These are phyloP conservation scores for Brettanomyces custersianus DNA, from an alignment of 805 yeast species.

Conservation along the genomic window DNA sequence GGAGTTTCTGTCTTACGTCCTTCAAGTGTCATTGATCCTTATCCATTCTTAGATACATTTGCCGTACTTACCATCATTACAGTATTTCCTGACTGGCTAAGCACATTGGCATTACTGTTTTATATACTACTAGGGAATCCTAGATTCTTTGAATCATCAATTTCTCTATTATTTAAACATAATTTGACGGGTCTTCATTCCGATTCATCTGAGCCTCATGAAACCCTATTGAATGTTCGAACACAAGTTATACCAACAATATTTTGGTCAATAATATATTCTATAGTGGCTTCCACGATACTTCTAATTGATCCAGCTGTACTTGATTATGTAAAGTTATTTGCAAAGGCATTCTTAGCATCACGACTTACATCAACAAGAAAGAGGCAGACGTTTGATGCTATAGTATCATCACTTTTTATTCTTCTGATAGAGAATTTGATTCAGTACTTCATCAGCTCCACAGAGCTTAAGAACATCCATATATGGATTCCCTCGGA, in stretches of 20 bases:
- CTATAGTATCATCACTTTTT: slow-evolving; percentile 17
- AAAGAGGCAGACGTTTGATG: slow-evolving; percentile 20
- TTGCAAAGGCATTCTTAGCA: slow-evolving; percentile 27
- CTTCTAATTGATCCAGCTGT: slow-evolving; percentile 16
- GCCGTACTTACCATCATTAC: slow-evolving; percentile 19
- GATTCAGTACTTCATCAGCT: slow-evolving; percentile 1
- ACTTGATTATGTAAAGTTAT: slow-evolving; percentile 18
- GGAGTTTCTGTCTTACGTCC: too few species aligned
- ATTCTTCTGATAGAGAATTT: slow-evolving; percentile 13
- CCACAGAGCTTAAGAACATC: background rate
- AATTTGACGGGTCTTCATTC: slow-evolving; percentile 14
- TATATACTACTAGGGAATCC: slow-evolving; percentile 20
- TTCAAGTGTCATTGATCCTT: slow-evolving; percentile 14
- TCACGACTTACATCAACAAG: slow-evolving; percentile 24
- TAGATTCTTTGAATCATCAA: slow-evolving; percentile 17
- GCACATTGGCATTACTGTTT: slow-evolving; percentile 12
- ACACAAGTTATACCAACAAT: slow-evolving; percentile 4
- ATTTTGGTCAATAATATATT: slow-evolving; percentile 11
- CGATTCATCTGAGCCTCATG: background rate
- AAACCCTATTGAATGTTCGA: too few species aligned
- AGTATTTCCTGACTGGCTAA: slow-evolving; percentile 21
- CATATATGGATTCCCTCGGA: background rate
- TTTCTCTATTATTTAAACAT: slow-evolving; percentile 20
- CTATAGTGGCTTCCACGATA: slow-evolving; percentile 11
- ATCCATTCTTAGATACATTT: slow-evolving; percentile 22